These are phyloP conservation scores for Cercophora sp. DNA, from an alignment of 495 filamentous ascomycete genomes.

Conservation along the genomic window DNA sequence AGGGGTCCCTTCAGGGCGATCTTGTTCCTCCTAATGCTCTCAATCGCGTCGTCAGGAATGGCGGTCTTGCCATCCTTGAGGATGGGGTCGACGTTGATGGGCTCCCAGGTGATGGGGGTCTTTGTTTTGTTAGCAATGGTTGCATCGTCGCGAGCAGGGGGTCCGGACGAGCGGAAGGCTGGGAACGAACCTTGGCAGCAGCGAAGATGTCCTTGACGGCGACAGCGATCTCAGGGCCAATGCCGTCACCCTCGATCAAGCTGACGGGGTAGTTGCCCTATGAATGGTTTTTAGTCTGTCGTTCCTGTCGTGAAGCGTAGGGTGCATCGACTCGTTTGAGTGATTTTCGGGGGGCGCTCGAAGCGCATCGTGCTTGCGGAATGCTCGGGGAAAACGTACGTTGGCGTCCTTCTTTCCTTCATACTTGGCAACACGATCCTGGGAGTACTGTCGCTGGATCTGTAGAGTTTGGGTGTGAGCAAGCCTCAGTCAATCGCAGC, in stretches of 20 bases:
- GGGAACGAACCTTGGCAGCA: slow-evolving; percentile 73
- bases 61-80: slow-evolving; percentile 89
- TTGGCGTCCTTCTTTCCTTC: slow-evolving; percentile 80
- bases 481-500: background rate
- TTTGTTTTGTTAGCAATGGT: slow-evolving; percentile 32
- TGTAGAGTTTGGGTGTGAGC: slow-evolving; percentile 29
- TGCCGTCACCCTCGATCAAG: slow-evolving; percentile 97
- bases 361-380: slow-evolving; percentile 1
- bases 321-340: slow-evolving; percentile 28
- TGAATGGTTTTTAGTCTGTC: slow-evolving; percentile 15
- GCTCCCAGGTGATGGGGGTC: slow-evolving; percentile 94
- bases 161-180: slow-evolving; percentile 17
- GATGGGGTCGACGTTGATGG: slow-evolving; percentile 89
- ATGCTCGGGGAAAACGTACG: slow-evolving; percentile 52
- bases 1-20: slow-evolving; percentile 96
- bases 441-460: slow-evolving; percentile 43
- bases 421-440: slow-evolving; percentile 81
- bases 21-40: slow-evolving; percentile 85
- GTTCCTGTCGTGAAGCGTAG: background rate
- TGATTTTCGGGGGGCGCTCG: slow-evolving; percentile 37
- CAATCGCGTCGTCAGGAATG: slow-evolving; percentile 83
- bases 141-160: slow-evolving; percentile 8
- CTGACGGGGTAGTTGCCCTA: slow-evolving; percentile 94
- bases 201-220: slow-evolving; percentile 97
- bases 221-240: slow-evolving; percentile 95